A percentile compares a stretch with the other conserved stretches of the same genome.
Evolutionary conservation across 2,329 filamentous ascomycete genomes (phyloP).

Genomic region (Alternaria solani): DNA sequence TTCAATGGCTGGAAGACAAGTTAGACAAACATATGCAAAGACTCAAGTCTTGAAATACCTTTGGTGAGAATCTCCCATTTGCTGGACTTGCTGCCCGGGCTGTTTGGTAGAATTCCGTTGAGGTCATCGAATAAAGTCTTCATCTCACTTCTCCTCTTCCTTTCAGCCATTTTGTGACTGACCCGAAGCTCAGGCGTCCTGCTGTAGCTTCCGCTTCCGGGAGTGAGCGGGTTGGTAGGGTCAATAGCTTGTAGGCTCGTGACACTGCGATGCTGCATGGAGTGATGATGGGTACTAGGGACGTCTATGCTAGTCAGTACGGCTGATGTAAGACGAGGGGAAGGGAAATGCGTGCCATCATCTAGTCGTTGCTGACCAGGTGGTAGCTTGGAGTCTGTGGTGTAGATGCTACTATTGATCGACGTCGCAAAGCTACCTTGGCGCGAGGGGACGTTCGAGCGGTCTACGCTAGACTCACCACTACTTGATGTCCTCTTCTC

Average conservation of each 20-base stretch:
- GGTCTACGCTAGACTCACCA: slow-evolving; percentile 57
- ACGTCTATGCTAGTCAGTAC: slow-evolving; percentile 49
- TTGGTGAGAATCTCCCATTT: slow-evolving; percentile 92
- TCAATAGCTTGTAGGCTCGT: slow-evolving; percentile 70
- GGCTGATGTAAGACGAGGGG: slow-evolving; percentile 5
- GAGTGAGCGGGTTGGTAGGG: slow-evolving; percentile 57
- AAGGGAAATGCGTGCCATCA: slow-evolving; percentile 57
- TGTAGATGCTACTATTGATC: slow-evolving; percentile 80
- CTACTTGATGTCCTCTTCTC: slow-evolving; percentile 59
- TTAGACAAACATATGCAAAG: slow-evolving; percentile 13
- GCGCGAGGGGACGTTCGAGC: slow-evolving; percentile 68
- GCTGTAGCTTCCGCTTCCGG: slow-evolving; percentile 77
- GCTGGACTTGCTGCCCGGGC: slow-evolving; percentile 82
- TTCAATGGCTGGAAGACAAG: slow-evolving; percentile 55
- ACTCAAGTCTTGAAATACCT: slow-evolving; percentile 63
- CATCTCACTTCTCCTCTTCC: slow-evolving; percentile 86
- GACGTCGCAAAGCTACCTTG: slow-evolving; percentile 81
- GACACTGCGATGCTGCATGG: slow-evolving; percentile 76
- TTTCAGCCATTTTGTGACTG: slow-evolving; percentile 84
- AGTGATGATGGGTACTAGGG: slow-evolving; percentile 72
- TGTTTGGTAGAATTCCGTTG: slow-evolving; percentile 79
- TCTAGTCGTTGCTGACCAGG: slow-evolving; percentile 76
- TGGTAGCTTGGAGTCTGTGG: slow-evolving; percentile 75
- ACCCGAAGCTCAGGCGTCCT: slow-evolving; percentile 82
- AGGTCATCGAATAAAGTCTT: slow-evolving; percentile 85